Percentiles rank a stretch among this genome's conserved stretches.
These are phyloP conservation scores for Annulohypoxylon bovei DNA, from an alignment of 495 filamentous ascomycete genomes.

Conservation along the genomic window DNA sequence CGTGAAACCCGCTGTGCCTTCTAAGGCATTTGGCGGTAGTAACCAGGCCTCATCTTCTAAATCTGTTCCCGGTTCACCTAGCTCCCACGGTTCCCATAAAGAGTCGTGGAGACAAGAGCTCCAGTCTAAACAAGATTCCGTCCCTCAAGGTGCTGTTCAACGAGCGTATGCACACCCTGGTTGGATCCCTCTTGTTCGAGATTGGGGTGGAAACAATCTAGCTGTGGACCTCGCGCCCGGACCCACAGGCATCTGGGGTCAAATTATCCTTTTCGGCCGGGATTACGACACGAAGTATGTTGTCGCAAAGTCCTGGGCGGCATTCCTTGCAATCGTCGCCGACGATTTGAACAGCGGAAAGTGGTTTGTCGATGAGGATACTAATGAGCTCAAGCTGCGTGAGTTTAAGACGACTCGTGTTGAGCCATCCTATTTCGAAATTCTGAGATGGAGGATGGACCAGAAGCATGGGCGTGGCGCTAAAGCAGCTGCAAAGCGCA, in stretches of 20 bases:
- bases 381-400: constrained; percentile 85
- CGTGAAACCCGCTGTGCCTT: constrained; percentile 65
- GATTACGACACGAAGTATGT: constrained; percentile 99
- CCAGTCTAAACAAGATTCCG: constrained; percentile 83
- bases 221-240: constrained; percentile 94
- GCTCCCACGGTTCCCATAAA: constrained; percentile 69
- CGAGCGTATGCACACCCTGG: constrained; percentile 93
- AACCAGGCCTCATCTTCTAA: constrained; percentile 61
- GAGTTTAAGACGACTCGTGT: constrained; percentile 89
- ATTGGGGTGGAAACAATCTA: constrained; percentile 98
- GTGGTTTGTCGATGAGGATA: constrained; percentile 90
- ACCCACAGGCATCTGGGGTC: constrained; percentile 90
- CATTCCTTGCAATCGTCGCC: constrained; percentile 85
- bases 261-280: constrained; percentile 94
- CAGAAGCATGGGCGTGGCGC: constrained; percentile 85
- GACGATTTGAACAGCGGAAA: constrained; percentile 90
- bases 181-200: constrained; percentile 95
- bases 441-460: constrained; percentile 91
- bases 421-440: constrained; percentile 94
- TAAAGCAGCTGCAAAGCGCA: constrained; percentile 51
- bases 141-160: constrained; percentile 85
- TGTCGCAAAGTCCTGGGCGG: constrained; percentile 89
- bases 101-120: constrained; percentile 83
- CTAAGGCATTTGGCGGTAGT: constrained; percentile 73
- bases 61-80: constrained; percentile 56